Conservation (phyloP, 73 alveolate genomes). For the Symbiodinium pilosum region DNA sequence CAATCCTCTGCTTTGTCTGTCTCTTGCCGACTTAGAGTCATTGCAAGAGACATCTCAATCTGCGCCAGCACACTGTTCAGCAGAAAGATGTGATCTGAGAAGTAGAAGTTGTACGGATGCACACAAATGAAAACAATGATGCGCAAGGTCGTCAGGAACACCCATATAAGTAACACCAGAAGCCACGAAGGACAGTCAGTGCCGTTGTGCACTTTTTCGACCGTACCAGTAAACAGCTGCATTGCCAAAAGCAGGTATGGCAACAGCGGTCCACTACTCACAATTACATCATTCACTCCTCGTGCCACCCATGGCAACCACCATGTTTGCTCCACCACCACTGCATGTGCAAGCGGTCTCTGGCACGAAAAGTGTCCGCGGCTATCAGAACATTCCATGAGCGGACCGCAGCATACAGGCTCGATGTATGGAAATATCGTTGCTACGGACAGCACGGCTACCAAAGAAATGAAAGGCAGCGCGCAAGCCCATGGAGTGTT, state of each 20-base stretch:
- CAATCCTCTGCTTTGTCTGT: neutral
- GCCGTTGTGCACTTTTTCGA: neutral
- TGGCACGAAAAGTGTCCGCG: neutral
- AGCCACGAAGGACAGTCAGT: too few relatives aligned
- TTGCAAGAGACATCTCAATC: constrained; percentile 21
- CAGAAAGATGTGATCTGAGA: constrained; percentile 66
- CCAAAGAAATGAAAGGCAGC: neutral
- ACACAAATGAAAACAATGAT: neutral
- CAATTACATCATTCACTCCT: neutral
- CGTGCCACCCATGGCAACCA: neutral
- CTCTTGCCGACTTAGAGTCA: neutral
- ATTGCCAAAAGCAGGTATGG: constrained; percentile 12
- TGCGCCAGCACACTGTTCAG: constrained; percentile 57
- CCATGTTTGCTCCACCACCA: constrained; percentile 8
- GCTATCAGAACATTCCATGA: neutral
- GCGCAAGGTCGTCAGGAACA: neutral
- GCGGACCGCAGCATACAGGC: neutral
- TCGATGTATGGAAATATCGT: neutral
- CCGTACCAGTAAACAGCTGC: constrained; percentile 4
- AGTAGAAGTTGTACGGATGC: neutral
- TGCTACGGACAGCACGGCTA: neutral
- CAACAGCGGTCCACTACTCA: neutral
- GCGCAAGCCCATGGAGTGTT: too few relatives aligned
- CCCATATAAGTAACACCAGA: neutral
- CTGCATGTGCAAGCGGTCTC: neutral